Evolutionary conservation across 305 asterid genomes (phyloP).

Genomic region (Euphrasia arctica): DNA sequence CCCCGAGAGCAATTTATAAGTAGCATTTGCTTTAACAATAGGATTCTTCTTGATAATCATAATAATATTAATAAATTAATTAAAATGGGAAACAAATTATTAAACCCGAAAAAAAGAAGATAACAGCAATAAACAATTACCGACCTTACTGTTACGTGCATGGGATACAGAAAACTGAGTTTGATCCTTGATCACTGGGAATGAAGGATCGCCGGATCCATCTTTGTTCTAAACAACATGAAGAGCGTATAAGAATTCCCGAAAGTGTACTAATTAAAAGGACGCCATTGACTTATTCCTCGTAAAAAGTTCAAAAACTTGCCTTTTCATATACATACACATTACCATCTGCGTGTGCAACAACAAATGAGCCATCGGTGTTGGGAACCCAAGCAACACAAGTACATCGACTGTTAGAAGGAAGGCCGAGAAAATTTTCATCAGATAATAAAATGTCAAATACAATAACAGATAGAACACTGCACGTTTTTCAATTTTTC

Average conservation of each 20-base stretch:
- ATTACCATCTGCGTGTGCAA: conserved; percentile 65
- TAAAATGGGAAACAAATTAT: no score
- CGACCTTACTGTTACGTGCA: conserved; percentile 96
- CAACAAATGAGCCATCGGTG: conserved; percentile 57
- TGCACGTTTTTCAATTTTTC: neutral
- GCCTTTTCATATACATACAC: conserved; percentile 65
- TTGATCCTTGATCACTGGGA: conserved; percentile 91
- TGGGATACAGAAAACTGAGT: conserved; percentile 91
- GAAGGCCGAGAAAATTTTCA: conserved; percentile 16
- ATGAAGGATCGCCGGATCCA: conserved; percentile 96
- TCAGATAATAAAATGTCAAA: conserved; percentile 8
- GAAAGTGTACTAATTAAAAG: conserved; percentile 7
- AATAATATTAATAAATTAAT: no score
- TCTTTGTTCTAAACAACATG: conserved; percentile 68
- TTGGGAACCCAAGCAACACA: conserved; percentile 63
- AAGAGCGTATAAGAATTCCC: conserved; percentile 9
- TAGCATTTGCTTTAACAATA: neutral
- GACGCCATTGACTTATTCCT: conserved; percentile 13
- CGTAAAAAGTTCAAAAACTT: conserved; percentile 32
- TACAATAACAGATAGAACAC: neutral
- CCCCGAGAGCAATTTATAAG: conserved; percentile 1
- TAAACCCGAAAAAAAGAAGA: no score
- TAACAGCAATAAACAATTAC: neutral
- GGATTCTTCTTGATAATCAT: neutral
- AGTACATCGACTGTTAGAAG: conserved; percentile 55